Evolutionary conservation across 169 alveolate species (phyloP), one percentile per base, ranked within the genome.

Genomic region (Theileria equi): DNA sequence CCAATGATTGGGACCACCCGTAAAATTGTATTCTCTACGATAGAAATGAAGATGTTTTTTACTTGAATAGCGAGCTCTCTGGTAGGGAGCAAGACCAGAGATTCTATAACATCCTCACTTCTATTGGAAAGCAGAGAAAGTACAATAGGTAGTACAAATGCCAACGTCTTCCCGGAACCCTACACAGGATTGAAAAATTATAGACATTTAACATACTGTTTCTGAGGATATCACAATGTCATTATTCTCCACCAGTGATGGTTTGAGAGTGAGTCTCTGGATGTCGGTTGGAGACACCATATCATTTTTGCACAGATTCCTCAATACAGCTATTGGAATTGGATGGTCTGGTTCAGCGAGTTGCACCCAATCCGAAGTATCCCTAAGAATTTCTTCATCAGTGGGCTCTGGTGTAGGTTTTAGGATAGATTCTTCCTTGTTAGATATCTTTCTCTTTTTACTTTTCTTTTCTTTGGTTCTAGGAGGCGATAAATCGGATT

Each of bases 121-220:
- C 35, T 50, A 10, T 34, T 31, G 0, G 17, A 5, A 25, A 38
- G 29, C 28, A 77, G 50, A 19, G 80, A 4, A 19, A 77, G 32
- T 8, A 90, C 80, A 25, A 94, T 74, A n/a, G 97, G 97, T 6
- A 92, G 80, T 28, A 94, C 82, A 77, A 89, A 94, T 16, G 96
- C 87, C 28, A 94, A 63, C 10, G 97, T 92, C 77, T 94, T 94
- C 17, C 98, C 98, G 10, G 95, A 87, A 0, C 98, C 98, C 58
- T 77, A 36, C 31, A 35, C 17, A 8, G 2, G 11, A n/a, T n/a
- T n/a, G n/a, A n/a, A n/a, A 17, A 3, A 11, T 5, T 10, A 21
- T 29, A 8, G 3, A 32, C 1, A 41, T 5, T 3, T 2, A 1
- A 2, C 21, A 19, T 65, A 77, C 86, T 47, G 86, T 77, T 77